phyloP scores from a whole-genome alignment of 495 filamentous ascomycete species.

The Penicillium simplicissimum region DNA sequence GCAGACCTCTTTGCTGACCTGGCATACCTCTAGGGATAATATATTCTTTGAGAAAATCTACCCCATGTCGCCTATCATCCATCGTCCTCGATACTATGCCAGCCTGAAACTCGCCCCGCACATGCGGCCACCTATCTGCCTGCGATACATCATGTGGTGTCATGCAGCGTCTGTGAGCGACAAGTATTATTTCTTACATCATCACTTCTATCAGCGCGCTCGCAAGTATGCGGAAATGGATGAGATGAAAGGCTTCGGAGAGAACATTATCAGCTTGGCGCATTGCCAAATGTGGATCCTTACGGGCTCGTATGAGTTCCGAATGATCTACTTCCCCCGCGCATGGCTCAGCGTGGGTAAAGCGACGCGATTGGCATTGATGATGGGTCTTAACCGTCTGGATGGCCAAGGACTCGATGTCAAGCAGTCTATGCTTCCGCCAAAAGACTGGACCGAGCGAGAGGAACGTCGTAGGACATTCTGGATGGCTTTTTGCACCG shows the following conservation, averaged over 20 bases:
- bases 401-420: constrained; percentile 88
- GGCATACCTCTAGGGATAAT: constrained; percentile 57
- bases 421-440: constrained; percentile 83
- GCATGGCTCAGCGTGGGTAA: constrained; percentile 92
- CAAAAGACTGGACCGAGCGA: constrained; percentile 88
- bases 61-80: constrained; percentile 81
- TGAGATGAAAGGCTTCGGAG: constrained; percentile 91
- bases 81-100: constrained; percentile 80
- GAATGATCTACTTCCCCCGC: constrained; percentile 95
- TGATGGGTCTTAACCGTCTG: constrained; percentile 91
- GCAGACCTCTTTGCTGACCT: constrained; percentile 13
- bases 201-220: constrained; percentile 82
- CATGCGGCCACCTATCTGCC: constrained; percentile 81
- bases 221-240: constrained; percentile 88
- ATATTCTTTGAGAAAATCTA: constrained; percentile 92
- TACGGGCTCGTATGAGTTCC: constrained; percentile 85
- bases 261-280: constrained; percentile 76
- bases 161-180: constrained; percentile 80
- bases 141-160: constrained; percentile 95
- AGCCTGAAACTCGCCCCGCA: constrained; percentile 82
- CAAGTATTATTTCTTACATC: constrained; percentile 72
- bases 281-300: constrained; percentile 83
- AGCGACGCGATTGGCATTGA: constrained; percentile 72
- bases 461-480: constrained; percentile 92
- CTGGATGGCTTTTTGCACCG: constrained; percentile 88